phyloP scores from a whole-genome alignment of 768 basidiomycete species.

The Albatrellus ellisii region DNA sequence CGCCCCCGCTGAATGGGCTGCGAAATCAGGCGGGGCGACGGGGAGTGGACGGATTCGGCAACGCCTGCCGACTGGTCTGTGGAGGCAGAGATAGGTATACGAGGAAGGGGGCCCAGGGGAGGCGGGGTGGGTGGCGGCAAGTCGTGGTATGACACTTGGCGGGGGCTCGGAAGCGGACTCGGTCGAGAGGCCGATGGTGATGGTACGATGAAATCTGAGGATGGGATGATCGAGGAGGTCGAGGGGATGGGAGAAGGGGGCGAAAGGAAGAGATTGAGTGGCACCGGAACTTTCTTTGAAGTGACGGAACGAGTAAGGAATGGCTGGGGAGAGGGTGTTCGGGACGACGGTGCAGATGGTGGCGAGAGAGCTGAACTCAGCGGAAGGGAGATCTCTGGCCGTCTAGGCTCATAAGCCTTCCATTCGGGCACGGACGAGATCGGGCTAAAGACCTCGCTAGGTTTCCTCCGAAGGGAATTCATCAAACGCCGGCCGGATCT shows the following conservation, averaged over 20 bases:
- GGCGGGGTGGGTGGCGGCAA: slow-evolving; percentile 14
- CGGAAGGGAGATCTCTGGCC: slow-evolving; percentile 3
- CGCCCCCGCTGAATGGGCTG: slow-evolving; percentile 27
- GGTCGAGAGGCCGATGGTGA: not conserved
- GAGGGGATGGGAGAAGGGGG: slow-evolving; percentile 5
- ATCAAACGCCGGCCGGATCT: too few relatives aligned
- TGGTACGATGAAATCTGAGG: slow-evolving; percentile 11
- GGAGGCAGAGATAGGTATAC: not conserved
- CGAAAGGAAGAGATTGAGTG: not conserved
- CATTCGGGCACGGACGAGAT: not conserved
- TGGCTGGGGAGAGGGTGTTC: not conserved
- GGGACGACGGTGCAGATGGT: not conserved
- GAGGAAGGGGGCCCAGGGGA: slow-evolving; percentile 10
- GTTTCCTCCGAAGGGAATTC: too few relatives aligned
- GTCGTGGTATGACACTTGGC: slow-evolving; percentile 9
- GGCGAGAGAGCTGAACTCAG: not conserved
- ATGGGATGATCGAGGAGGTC: slow-evolving; percentile 7
- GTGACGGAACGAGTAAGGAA: slow-evolving; percentile 1
- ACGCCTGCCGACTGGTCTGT: too few relatives aligned
- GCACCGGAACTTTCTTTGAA: slow-evolving; percentile 1
- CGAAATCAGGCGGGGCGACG: slow-evolving; percentile 2
- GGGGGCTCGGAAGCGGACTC: slow-evolving; percentile 3
- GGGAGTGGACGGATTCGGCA: not conserved
- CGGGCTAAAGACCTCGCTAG: too few relatives aligned
- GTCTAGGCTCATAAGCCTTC: not conserved